These are phyloP conservation scores for Astragalus membranaceus DNA, from an alignment of 306 rosid genomes.

Conservation along the genomic window DNA sequence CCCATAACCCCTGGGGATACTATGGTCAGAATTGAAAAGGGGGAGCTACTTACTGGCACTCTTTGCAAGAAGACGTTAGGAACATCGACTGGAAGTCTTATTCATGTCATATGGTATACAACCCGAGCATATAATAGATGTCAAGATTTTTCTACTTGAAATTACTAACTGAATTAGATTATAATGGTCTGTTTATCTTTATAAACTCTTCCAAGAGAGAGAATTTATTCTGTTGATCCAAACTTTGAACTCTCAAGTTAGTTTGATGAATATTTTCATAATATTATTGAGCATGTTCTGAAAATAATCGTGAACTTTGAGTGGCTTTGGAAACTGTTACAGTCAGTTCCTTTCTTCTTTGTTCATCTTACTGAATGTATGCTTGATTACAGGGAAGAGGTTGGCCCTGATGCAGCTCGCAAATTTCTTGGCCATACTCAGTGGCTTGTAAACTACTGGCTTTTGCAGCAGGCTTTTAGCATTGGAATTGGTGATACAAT, in stretches of 20 bases:
- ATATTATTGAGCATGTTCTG: not conserved
- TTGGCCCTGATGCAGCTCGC: slow-evolving; percentile 99
- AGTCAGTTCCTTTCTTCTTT: not conserved
- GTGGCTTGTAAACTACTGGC: slow-evolving; percentile 99
- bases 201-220: not conserved
- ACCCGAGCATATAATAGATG: not conserved
- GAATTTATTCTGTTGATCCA: not conserved
- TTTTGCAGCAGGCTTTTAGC: slow-evolving; percentile 92
- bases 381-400: slow-evolving; percentile 79
- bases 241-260: not conserved
- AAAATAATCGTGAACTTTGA: not conserved
- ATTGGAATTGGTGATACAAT: slow-evolving; percentile 98
- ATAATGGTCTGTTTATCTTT: not conserved
- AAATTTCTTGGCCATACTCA: slow-evolving; percentile 97
- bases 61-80: slow-evolving; percentile 96
- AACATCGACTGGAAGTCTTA: slow-evolving; percentile 91
- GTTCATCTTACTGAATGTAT: slow-evolving; percentile 2
- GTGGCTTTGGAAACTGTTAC: not conserved
- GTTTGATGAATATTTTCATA: not conserved
- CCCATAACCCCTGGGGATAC: slow-evolving; percentile 93
- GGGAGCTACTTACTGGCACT: slow-evolving; percentile 89
- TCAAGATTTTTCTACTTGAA: not conserved
- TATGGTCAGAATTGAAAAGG: slow-evolving; percentile 85
- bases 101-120: slow-evolving; percentile 89
- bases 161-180: not conserved